These are phyloP conservation scores for Pleodorina starrii DNA, from an alignment of 139 green algal species.

Conservation along the genomic window DNA sequence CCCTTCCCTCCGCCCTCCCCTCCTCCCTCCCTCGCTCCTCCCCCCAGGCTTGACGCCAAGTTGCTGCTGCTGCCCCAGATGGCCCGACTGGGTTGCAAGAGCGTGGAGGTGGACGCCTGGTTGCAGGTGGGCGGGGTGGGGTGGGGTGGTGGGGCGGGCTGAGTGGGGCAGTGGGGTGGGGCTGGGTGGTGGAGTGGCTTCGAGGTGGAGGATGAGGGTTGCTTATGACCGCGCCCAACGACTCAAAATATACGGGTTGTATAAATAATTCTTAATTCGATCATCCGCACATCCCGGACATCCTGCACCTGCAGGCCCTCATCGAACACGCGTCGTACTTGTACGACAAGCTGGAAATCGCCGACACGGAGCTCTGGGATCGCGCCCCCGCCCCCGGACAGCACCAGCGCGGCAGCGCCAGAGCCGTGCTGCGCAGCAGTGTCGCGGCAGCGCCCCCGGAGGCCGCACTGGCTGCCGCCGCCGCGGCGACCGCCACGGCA, in stretches of 20 bases:
- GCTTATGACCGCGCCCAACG: too few species aligned
- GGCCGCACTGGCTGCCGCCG: neutral
- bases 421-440: neutral
- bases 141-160: too few species aligned
- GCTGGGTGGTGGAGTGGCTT: too few species aligned
- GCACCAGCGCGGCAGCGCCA: too few species aligned
- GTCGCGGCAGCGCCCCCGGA: neutral
- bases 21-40: neutral
- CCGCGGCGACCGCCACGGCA: neutral
- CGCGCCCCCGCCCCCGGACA: neutral
- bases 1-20: neutral
- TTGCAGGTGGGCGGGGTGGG: too few species aligned
- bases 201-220: too few species aligned
- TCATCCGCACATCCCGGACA: too few species aligned
- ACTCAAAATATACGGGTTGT: too few species aligned
- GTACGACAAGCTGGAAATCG: conserved; percentile 34
- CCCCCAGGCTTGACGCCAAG: conserved; percentile 35
- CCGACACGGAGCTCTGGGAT: neutral
- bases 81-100: conserved; percentile 30
- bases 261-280: too few species aligned
- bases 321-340: conserved; percentile 24
- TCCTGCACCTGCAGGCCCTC: conserved; percentile 18
- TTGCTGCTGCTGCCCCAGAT: conserved; percentile 36
- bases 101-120: conserved; percentile 37
- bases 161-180: too few species aligned